A percentile compares a stretch with the other conserved stretches of the same genome.
Evolutionary conservation across 2,329 filamentous ascomycete genomes (phyloP).

Genomic region (Sporothrix pallida): DNA sequence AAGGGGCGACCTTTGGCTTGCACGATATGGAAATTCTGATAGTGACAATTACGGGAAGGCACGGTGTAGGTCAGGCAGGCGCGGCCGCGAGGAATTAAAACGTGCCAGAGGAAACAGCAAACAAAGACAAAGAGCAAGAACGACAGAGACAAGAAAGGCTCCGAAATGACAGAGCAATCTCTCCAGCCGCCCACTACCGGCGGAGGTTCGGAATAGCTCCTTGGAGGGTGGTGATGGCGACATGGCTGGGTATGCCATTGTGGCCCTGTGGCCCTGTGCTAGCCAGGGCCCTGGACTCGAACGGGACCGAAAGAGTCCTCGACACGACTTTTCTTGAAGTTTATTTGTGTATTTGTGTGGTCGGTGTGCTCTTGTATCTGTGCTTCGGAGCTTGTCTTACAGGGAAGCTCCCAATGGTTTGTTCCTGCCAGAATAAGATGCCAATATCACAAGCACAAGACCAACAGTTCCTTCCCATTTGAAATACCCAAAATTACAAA

Average conservation of each 20-base stretch:
- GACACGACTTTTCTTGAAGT: not conserved
- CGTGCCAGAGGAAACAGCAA: not conserved
- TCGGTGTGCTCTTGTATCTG: not conserved
- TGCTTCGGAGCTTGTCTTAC: slow-evolving; percentile 12
- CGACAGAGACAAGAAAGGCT: not conserved
- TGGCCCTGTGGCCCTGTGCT: not conserved
- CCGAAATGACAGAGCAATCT: not conserved
- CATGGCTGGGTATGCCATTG: not conserved
- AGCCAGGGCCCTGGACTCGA: slow-evolving; percentile 19
- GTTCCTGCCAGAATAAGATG: not conserved
- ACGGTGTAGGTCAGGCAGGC: not conserved
- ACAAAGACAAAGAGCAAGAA: not conserved
- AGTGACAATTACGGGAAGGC: not conserved
- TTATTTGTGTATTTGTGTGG: not conserved
- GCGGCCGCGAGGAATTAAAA: not conserved
- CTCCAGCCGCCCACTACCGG: slow-evolving; percentile 20
- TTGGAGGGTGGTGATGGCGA: slow-evolving; percentile 3
- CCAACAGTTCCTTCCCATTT: not conserved
- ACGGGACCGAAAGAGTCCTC: not conserved
- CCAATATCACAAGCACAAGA: not conserved
- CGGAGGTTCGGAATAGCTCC: slow-evolving; percentile 14
- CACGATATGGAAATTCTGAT: not conserved
- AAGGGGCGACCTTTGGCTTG: slow-evolving; percentile 4
- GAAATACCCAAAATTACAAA: not conserved
- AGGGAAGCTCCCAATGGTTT: not conserved